Evolutionary conservation across 768 basidiomycete genomes (phyloP), one percentile per base, ranked within the genome.

Genomic region (Amanita subjunquillea): DNA sequence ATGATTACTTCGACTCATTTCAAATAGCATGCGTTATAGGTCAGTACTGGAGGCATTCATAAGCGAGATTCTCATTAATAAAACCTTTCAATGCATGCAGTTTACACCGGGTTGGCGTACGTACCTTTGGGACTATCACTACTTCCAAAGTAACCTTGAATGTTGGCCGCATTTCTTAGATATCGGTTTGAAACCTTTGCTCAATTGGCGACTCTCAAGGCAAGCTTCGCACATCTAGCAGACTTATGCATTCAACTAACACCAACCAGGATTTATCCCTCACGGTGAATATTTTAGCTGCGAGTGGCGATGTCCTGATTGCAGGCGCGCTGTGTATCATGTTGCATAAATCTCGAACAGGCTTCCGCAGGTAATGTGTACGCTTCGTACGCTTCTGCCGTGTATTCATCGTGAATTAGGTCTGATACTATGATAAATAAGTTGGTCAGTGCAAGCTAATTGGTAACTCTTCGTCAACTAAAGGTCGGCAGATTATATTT

Each of bases 381-480:
- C 7, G 23, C 41, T 51, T 38, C 29, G 42, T 22, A 27, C 25
- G 42, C 17, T 25, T 6, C 12, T 23, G 44, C 46, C 41, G 29
- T 32, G 50, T 53, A 46, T 27, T n/a, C 46, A 44, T 32, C 40
- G 29, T 50, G 38, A 52, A 48, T 43, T 56, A 72, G 70, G 55
- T 76, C 75, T 22, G 71, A 77, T 52, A 71, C 68, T 0, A 67
- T 76, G 63, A 73, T 77, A 55, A 69, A 62, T 55, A 72, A 69
- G 54, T 59, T 77, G 34, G 72, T 72, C 46, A 54, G 67, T 62
- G 10, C 8, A 17, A 13, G 1, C 6, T 3, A 15, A 15, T 17
- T 2, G 30, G 13, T 23, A 22, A 12, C 38, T 39, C 37, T 37
- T 38, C 32, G 15, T 43, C 20, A 20, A 23, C 20, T 38, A 5